Percentiles rank a stretch among this genome's conserved stretches.
Conservation (phyloP, 257 asterid genomes). For the Coffea canephora region DNA sequence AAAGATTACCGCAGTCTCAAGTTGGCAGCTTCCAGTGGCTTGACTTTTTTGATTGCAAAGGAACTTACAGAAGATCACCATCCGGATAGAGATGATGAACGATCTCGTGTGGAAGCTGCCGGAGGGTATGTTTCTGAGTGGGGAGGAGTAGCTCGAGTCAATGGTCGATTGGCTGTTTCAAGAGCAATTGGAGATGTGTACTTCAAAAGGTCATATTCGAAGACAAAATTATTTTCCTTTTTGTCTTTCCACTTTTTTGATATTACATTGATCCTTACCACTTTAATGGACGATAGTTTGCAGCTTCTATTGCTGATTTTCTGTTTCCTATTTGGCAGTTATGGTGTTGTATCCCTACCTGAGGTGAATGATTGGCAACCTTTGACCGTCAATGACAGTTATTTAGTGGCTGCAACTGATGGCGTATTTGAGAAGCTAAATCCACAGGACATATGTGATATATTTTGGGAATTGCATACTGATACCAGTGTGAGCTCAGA, state of each 20-base stretch:
- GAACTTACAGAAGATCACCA: conserved; percentile 94
- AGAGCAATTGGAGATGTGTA: conserved; percentile 87
- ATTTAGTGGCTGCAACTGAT: conserved; percentile 87
- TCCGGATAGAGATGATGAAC: conserved; percentile 93
- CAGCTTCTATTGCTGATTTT: conserved; percentile 19
- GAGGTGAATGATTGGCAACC: conserved; percentile 97
- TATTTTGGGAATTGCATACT: conserved; percentile 64
- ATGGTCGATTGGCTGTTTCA: conserved; percentile 92
- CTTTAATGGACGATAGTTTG: background rate
- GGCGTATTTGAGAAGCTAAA: conserved; percentile 84
- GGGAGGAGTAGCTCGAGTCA: conserved; percentile 94
- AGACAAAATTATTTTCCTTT: background rate
- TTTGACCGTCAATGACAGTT: conserved; percentile 75
- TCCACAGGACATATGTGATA: conserved; percentile 86
- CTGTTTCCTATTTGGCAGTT: conserved; percentile 49
- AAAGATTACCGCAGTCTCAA: conserved; percentile 59
- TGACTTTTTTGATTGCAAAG: conserved; percentile 65
- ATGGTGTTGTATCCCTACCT: conserved; percentile 92
- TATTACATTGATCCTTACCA: background rate
- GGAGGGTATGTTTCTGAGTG: conserved; percentile 87
- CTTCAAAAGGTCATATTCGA: conserved; percentile 57
- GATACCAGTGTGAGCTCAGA: conserved; percentile 37
- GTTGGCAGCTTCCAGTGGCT: conserved; percentile 67
- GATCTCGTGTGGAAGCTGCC: conserved; percentile 77
- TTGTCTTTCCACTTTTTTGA: background rate